phyloP scores from a whole-genome alignment of 2,329 filamentous ascomycete species.

The Trichoderma sp. region DNA sequence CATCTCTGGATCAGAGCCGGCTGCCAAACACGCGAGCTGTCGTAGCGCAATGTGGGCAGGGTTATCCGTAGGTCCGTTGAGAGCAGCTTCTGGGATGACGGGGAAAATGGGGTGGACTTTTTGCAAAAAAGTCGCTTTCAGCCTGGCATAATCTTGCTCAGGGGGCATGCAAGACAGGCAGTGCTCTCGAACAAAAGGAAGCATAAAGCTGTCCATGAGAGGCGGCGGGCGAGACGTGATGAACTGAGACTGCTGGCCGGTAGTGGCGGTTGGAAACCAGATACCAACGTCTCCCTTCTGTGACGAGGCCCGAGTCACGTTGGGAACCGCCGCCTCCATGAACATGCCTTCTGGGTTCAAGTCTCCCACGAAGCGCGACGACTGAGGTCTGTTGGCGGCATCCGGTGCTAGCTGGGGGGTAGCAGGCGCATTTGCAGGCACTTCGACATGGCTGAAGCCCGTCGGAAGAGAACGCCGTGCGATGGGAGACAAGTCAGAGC shows the following conservation, averaged over 20 bases:
- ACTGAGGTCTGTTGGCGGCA: conserved; percentile 32
- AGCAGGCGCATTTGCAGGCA: background rate
- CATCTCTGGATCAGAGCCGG: conserved; percentile 52
- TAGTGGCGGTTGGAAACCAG: conserved; percentile 47
- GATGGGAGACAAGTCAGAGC: background rate
- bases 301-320: conserved; percentile 39
- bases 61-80: conserved; percentile 36
- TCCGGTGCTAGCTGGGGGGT: background rate
- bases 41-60: conserved; percentile 49
- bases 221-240: conserved; percentile 42
- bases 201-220: conserved; percentile 44
- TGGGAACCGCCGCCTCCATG: conserved; percentile 52
- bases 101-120: conserved; percentile 59
- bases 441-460: background rate
- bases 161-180: conserved; percentile 53
- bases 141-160: conserved; percentile 46
- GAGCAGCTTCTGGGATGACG: conserved; percentile 45
- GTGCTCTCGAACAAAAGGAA: conserved; percentile 48
- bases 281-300: conserved; percentile 58
- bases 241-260: conserved; percentile 40
- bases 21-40: conserved; percentile 58
- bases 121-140: conserved; percentile 51
- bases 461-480: conserved; percentile 1
- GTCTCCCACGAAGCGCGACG: conserved; percentile 58
- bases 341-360: conserved; percentile 63